A percentile compares a stretch with the other conserved stretches of the same genome.
phyloP scores from a whole-genome alignment of 768 basidiomycete genomes.

The Cyclocybe aegerita region DNA sequence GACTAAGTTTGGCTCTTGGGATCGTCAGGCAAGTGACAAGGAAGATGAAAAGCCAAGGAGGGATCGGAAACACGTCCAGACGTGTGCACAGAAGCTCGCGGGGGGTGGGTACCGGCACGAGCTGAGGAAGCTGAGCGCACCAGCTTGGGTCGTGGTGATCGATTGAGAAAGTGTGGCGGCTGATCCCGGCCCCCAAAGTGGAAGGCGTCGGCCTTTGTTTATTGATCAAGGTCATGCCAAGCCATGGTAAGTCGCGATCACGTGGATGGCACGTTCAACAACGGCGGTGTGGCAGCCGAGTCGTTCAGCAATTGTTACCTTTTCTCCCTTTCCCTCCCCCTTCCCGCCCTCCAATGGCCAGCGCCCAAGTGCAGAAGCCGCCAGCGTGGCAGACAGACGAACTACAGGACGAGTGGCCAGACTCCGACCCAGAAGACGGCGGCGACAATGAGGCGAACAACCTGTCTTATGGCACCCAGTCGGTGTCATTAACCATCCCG shows the following conservation, averaged over 20 bases:
- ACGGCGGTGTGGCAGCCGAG: constrained; percentile 1
- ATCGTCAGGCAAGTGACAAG: constrained; percentile 2
- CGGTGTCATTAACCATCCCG: constrained; percentile 59
- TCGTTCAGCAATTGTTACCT: background rate
- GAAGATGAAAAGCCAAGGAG: background rate
- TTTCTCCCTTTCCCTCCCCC: background rate
- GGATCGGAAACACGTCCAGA: constrained; percentile 3
- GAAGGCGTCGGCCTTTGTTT: constrained; percentile 7
- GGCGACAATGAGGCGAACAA: constrained; percentile 35
- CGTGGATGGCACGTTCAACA: constrained; percentile 14
- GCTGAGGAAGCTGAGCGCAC: background rate
- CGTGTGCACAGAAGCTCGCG: background rate
- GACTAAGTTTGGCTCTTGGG: constrained; percentile 11
- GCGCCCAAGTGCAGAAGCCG: constrained; percentile 11
- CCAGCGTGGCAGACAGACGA: constrained; percentile 91
- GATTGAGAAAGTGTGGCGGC: too few species aligned
- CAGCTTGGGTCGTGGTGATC: too few species aligned
- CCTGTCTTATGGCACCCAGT: constrained; percentile 48
- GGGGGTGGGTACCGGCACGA: background rate
- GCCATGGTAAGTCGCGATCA: constrained; percentile 14
- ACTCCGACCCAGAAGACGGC: constrained; percentile 60
- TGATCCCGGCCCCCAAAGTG: background rate
- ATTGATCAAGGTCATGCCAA: constrained; percentile 2
- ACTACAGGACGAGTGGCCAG: constrained; percentile 90
- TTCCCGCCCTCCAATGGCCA: constrained; percentile 27